These are phyloP conservation scores for Penicillium fuscoglaucum DNA, from an alignment of 2,329 filamentous ascomycete species.

Conservation along the genomic window DNA sequence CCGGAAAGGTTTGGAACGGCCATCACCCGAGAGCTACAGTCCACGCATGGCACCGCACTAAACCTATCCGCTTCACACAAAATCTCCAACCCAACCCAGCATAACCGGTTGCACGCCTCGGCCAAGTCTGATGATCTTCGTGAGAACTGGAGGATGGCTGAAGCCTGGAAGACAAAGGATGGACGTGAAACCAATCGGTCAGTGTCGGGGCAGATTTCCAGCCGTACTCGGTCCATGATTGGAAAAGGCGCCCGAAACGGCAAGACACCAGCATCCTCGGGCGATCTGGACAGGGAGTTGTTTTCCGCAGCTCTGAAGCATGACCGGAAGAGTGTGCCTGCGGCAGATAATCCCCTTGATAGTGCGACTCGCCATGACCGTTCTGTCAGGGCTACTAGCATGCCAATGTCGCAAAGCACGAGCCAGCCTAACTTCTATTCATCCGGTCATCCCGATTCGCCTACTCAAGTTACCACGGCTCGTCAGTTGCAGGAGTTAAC, in stretches of 20 bases:
- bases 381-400: background rate
- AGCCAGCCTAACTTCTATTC: slow-evolving; percentile 1
- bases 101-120: slow-evolving; percentile 18
- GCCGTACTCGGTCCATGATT: background rate
- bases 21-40: slow-evolving; percentile 33
- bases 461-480: slow-evolving; percentile 1
- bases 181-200: background rate
- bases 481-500: slow-evolving; percentile 12
- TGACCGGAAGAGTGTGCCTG: slow-evolving; percentile 15
- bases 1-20: slow-evolving; percentile 33
- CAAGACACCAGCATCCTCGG: background rate
- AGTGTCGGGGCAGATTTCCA: background rate
- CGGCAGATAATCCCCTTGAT: background rate
- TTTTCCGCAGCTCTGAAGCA: slow-evolving; percentile 29
- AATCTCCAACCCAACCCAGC: slow-evolving; percentile 1
- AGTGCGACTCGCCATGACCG: background rate
- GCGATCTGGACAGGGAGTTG: slow-evolving; percentile 28
- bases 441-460: background rate
- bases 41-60: slow-evolving; percentile 24
- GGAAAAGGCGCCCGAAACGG: slow-evolving; percentile 1
- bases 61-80: slow-evolving; percentile 14
- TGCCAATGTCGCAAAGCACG: slow-evolving; percentile 1
- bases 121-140: slow-evolving; percentile 22
- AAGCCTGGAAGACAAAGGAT: slow-evolving; percentile 20
- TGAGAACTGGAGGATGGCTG: slow-evolving; percentile 23